Base-by-base conservation (phyloP, 2,329 filamentous ascomycete genomes). In the Apiospora marii region DNA sequence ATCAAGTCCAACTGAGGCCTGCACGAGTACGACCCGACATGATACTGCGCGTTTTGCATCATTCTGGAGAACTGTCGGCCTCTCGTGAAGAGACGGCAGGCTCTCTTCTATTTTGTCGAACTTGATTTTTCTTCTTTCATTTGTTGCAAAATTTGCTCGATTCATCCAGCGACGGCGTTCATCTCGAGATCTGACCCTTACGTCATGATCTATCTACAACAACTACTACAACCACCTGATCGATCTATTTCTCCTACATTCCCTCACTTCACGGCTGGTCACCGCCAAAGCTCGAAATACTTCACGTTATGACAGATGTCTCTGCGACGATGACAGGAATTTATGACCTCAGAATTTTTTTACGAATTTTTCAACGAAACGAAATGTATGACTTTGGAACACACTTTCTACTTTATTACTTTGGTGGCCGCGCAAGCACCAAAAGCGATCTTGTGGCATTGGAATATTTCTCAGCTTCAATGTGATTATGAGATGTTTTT, bases 1-100 rank as follows among this genome's bases (percentile, higher is more conserved):
- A 98, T 98, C 83, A 94, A 96, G 78, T 94, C 96, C 80, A 97
- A 97, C 86, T 97, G 88, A 69, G 48, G 19, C 19, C 13, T 49
- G 71, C 69, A 44, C 46, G 41, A 53, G 46, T 43, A 69, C 67
- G 41, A 61, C 24, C 22, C n/a, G 37, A 64, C 34, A 64, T 64
- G 58, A 64, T 37, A 64, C 30, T 41, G 30, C 34, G 58, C 34
- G 34, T 64, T 64, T 64, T 64, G 58, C 58, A 64, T 41, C 58
- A 64, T 64, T 64, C 58, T 64, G 37, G 58, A 64, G 58, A 22
- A 19, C 58, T 41, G 58, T 24, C 58, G 34, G 12, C 13, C 19
- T 10, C 12, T 12, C 34, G 22, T n/a, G 34, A 41, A 41, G 34
- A 24, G 34, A 24, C 58, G 58, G n/a, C 68, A 34, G 68, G 44